Evolutionary conservation across 2,329 filamentous ascomycete species (phyloP), one percentile per base, ranked within the genome.

Genomic region (Juglanconis sp.): DNA sequence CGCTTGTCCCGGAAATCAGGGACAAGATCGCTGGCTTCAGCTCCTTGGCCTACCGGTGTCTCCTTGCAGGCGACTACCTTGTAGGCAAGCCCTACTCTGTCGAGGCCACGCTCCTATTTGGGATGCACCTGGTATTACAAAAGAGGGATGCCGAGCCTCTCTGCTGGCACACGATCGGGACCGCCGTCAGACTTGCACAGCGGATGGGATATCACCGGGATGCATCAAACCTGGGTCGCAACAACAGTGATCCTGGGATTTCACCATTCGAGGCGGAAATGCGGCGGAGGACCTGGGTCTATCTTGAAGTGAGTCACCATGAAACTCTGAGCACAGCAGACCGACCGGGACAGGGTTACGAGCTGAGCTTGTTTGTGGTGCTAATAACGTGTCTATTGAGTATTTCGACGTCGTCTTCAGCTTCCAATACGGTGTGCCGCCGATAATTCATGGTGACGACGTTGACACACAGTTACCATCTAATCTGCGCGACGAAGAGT

Each of bases 191-290:
- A 5, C 73, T 83, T 30, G 81, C 81, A 4, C 80, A 83, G 67
- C 74, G 78, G 6, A 76, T 80, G 68, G 81, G 81, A 13, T 83
- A 83, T 59, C 80, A 83, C 60, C 77, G 80, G 38, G 79, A 82
- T 46, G 73, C 77, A 4, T 70, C 70, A 31, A 73, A 75, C 63
- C 69, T 81, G 3, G 70, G 73, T 7, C 59, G 64, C 10, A 72
- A 67, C 54, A 71, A 31, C 57, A 35, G 9, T 42, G 30, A 32
- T 34, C 57, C 49, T 58, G 56, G 5, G 24, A 53, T 82, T 36
- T 76, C 75, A 2, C 75, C 79, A 0, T 83, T 82, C 57, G 77
- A 81, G 53, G 77, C 73, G 24, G 81, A 83, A 68, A 80, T 83
- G 73, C 76, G 81, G 17, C 75, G 81, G 4, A 73, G 81, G 17